Evolutionary conservation across 2,329 filamentous ascomycete species (phyloP), one percentile per base, ranked within the genome.

Genomic region (Pleoardoris graminearum): DNA sequence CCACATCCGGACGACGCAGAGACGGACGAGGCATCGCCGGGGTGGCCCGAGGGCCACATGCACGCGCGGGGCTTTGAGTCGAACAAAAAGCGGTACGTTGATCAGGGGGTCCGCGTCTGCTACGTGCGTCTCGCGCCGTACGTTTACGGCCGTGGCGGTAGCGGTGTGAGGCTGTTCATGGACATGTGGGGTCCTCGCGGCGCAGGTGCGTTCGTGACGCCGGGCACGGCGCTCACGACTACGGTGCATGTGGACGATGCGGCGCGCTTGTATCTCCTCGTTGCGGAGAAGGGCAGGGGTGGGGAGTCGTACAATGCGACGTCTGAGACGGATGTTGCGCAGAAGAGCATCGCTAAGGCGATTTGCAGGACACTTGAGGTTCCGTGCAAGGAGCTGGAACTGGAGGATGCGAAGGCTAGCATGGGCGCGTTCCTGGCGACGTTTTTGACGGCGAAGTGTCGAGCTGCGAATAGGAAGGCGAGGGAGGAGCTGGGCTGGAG

Each of bases 181-280:
- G 38, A 39, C 11, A 48, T 43, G 44, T 47, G 30, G 22, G 33
- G 11, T 12, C 29, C 44, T 2, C 14, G 6, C 10, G 44, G 44
- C 16, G 19, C 50, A 63, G 38, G 42, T 11, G 36, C 55, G 25
- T 59, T 57, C 22, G 72, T 75, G 5, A 58, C 62, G 11, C 49
- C 50, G 0, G 57, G 56, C 0, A 30, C 29, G 59, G 66, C 1
- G 41, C 58, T 4, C 63, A 70, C 48, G 52, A 77, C 55, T 60
- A 69, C 38, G 62, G 70, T 77, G 14, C 72, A 80, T 52, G 72
- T 79, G 1, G 73, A 78, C 25, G 78, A 80, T 59, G 76, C 73
- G 4, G 77, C 76, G 6, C 53, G 66, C 2, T 55, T 78, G 19
- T 78, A 75, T 49, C 59, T 79, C 7, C 67, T 75, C 0, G 72